Conservation (phyloP, 2,329 filamentous ascomycete genomes). For the Fusarium chaquense region DNA sequence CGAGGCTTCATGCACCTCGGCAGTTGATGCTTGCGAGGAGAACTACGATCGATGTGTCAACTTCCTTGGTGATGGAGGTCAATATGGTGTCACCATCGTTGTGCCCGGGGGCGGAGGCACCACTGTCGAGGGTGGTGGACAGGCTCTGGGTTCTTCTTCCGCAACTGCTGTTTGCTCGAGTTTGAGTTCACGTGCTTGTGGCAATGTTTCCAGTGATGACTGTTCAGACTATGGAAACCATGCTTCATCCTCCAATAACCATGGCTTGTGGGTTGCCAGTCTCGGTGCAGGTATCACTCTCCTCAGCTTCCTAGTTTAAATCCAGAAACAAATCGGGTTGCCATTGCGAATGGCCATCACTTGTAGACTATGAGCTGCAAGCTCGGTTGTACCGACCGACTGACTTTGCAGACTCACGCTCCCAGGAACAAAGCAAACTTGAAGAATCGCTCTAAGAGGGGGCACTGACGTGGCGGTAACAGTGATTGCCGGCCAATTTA, state of each 20-base stretch:
- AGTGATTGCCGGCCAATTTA: slow-evolving; percentile 2
- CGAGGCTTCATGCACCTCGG: slow-evolving; percentile 63
- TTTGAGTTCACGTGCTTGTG: slow-evolving; percentile 65
- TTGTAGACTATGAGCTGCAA: background rate
- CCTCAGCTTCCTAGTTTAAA: slow-evolving; percentile 26
- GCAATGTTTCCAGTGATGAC: slow-evolving; percentile 55
- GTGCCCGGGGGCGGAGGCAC: slow-evolving; percentile 66
- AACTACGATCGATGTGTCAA: slow-evolving; percentile 68
- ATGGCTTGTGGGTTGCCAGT: slow-evolving; percentile 20
- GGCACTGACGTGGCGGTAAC: background rate
- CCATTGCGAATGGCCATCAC: background rate
- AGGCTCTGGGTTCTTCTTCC: slow-evolving; percentile 57
- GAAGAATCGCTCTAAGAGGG: background rate
- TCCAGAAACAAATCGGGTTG: background rate
- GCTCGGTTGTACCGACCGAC: background rate
- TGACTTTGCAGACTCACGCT: background rate
- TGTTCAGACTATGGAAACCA: slow-evolving; percentile 51
- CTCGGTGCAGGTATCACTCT: slow-evolving; percentile 32
- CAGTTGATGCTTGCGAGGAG: slow-evolving; percentile 62
- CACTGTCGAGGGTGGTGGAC: slow-evolving; percentile 60
- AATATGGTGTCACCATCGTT: slow-evolving; percentile 66
- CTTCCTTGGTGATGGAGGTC: slow-evolving; percentile 58
- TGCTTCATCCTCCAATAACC: slow-evolving; percentile 25
- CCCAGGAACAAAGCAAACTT: background rate
- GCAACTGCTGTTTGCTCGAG: slow-evolving; percentile 68